A percentile compares a stretch with the other conserved stretches of the same genome.
Conservation (phyloP, 1,284 basidiomycete genomes). For the Afroboletus lepidellus region DNA sequence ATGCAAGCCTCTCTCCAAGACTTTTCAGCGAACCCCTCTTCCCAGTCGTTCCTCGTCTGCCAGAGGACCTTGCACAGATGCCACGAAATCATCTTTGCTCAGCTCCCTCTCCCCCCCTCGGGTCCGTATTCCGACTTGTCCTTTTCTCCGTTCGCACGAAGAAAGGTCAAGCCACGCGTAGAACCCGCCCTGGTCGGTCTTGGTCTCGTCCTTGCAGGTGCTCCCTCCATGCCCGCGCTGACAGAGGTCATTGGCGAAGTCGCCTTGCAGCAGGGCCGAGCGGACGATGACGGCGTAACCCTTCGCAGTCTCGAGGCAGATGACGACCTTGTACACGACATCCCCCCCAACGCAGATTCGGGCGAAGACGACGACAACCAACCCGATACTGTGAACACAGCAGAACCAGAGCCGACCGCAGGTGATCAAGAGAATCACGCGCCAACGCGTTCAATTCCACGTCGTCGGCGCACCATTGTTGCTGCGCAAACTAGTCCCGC, state of each 20-base stretch:
- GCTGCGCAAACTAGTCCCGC: conserved; percentile 73
- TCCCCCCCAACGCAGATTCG: conserved; percentile 26
- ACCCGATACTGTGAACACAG: conserved; percentile 25
- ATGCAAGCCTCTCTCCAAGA: conserved; percentile 95
- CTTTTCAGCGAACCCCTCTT: conserved; percentile 65
- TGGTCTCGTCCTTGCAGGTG: conserved; percentile 77
- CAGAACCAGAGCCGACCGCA: conserved; percentile 7
- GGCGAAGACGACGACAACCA: conserved; percentile 42
- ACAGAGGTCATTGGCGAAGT: conserved; percentile 76
- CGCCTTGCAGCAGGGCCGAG: conserved; percentile 86
- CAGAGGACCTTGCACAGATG: conserved; percentile 90
- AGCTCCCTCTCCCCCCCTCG: conserved; percentile 65
- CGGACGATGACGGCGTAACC: conserved; percentile 52
- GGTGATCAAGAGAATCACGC: conserved; percentile 27
- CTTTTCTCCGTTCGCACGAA: conserved; percentile 48
- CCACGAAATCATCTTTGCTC: conserved; percentile 96
- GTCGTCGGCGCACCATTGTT: conserved; percentile 47
- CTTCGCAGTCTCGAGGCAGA: conserved; percentile 49
- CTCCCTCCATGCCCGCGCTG: conserved; percentile 75
- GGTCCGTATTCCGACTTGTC: conserved; percentile 65
- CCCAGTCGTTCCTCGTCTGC: conserved; percentile 87
- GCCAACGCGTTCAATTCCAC: conserved; percentile 17
- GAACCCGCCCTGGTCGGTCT: conserved; percentile 85
- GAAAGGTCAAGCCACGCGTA: conserved; percentile 70
- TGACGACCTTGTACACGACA: conserved; percentile 35